phyloP scores from a whole-genome alignment of 495 filamentous ascomycete genomes.

The Pyronema domesticum region DNA sequence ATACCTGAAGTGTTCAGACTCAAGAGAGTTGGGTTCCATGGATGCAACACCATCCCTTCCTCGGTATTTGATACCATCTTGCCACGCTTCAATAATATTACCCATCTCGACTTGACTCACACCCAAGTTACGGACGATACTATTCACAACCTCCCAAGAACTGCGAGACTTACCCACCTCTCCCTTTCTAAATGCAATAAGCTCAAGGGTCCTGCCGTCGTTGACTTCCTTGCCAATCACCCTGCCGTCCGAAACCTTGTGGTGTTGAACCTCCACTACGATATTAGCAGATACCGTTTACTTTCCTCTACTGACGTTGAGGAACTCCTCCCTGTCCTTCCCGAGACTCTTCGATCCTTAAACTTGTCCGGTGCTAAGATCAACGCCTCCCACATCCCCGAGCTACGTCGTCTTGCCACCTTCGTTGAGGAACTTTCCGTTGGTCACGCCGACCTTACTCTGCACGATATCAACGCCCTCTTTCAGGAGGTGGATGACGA shows the following conservation, averaged over 20 bases:
- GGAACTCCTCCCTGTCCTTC: conserved; percentile 49
- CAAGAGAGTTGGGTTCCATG: conserved; percentile 58
- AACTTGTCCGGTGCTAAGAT: conserved; percentile 64
- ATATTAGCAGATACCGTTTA: conserved; percentile 55
- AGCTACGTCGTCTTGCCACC: conserved; percentile 51
- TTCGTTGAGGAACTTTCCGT: conserved; percentile 66
- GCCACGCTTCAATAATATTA: conserved; percentile 49
- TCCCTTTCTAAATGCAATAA: conserved; percentile 61
- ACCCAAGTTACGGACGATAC: conserved; percentile 61
- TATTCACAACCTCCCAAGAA: conserved; percentile 50
- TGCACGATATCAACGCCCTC: conserved; percentile 44
- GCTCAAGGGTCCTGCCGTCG: conserved; percentile 46
- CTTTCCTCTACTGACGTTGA: conserved; percentile 47
- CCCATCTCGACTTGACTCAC: conserved; percentile 64
- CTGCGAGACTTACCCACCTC: conserved; percentile 59
- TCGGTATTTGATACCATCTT: conserved; percentile 52
- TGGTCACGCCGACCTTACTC: conserved; percentile 45
- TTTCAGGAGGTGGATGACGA: conserved; percentile 32
- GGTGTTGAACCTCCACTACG: conserved; percentile 58
- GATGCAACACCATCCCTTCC: conserved; percentile 58
- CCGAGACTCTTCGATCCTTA: conserved; percentile 49
- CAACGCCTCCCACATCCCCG: conserved; percentile 41
- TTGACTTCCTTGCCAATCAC: conserved; percentile 56
- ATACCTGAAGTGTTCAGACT: conserved; percentile 38
- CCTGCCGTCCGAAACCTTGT: conserved; percentile 50